Conservation (phyloP, 176 grass and related monocot species). For the Rhipidocladum racemiflorum region DNA sequence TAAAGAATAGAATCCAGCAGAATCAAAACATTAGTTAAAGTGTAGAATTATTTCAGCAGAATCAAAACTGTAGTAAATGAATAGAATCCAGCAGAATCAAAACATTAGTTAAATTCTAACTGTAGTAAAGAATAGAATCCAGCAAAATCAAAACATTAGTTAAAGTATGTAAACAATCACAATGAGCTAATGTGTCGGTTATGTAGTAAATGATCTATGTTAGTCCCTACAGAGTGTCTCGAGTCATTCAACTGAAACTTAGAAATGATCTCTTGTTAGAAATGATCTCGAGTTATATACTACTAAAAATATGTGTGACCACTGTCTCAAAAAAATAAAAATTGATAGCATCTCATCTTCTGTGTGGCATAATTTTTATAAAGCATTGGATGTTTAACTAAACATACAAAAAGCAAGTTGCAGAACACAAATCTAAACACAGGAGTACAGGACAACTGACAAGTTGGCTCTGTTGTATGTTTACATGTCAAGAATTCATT, state of each 20-base stretch:
- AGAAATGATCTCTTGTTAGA: not conserved
- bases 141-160: not conserved
- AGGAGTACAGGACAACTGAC: constrained; percentile 17
- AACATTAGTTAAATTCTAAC: constrained; percentile 13
- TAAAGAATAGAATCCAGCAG: no score
- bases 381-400: not conserved
- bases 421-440: constrained; percentile 19
- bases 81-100: no score
- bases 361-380: not conserved
- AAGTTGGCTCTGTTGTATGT: not conserved
- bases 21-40: no score
- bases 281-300: not conserved
- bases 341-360: not conserved
- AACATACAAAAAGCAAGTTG: constrained; percentile 19
- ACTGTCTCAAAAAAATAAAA: not conserved
- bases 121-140: not conserved
- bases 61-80: no score
- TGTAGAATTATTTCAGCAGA: no score
- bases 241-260: not conserved
- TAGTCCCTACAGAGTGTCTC: constrained; percentile 8
- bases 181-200: not conserved
- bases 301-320: not conserved
- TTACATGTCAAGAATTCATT: constrained; percentile 1
- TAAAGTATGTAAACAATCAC: not conserved
- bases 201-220: not conserved